Evolutionary conservation across 345 rosid species (phyloP), one percentile per base, ranked within the genome.

Genomic region (Geranium brycei): DNA sequence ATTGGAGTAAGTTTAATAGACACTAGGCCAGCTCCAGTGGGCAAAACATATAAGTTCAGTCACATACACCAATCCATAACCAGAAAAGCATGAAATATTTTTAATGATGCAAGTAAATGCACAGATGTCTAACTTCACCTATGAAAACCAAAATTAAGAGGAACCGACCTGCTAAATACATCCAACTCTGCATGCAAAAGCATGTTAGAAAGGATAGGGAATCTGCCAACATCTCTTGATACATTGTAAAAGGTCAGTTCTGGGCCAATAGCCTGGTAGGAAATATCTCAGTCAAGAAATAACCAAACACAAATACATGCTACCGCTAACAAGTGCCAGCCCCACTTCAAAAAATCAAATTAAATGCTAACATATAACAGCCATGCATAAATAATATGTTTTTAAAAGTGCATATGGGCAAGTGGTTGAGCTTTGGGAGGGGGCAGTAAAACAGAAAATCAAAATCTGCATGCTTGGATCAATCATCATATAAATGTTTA

Each of bases 131-230:
- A 2, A 64, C 51, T 19, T 58, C 51, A 19, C 55, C 30, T 51
- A 4, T 16, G 32, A 31, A 23, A 8, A 64, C 35, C 60, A 55
- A 19, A 64, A 58, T 47, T 35, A 15, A 69, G 57, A 63, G 16
- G 31, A 66, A 67, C 63, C 38, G 61, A 89, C 99, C 96, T 87
- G 79, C 84, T 77, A 78, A 80, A 83, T 71, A 87, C 83, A 81
- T 93, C 97, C 73, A 93, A 72, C 68, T 85, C 95, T 57, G 91
- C 91, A 69, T 93, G 99, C 83, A 93, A 75, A 74, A 93, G 91
- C 67, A 82, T 92, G 80, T 86, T 93, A 40, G 91, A 82, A 65
- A 90, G 81, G 47, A 77, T 62, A 31, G 89, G 78, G 1, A 90
- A 83, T 68, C 83, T 75, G 47, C 79, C 89, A 17, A 82, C 81